A percentile compares a stretch with the other conserved stretches of the same genome.
phyloP scores from a whole-genome alignment of 2,329 filamentous ascomycete genomes.

The Alternaria novae-zelandiae region DNA sequence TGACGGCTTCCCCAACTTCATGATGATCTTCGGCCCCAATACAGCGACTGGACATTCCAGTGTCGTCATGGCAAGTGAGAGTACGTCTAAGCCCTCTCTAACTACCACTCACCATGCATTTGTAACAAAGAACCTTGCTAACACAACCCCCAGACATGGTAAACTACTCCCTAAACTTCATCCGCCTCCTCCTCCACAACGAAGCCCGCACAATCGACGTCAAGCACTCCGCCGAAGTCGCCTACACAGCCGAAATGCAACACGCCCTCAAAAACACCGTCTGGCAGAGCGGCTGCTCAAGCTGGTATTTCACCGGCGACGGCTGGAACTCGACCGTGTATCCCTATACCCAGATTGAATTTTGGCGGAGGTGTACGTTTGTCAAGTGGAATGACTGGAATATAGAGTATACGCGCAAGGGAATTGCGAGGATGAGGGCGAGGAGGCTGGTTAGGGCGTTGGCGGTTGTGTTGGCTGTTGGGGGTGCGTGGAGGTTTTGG shows the following conservation, averaged over 20 bases:
- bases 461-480: constrained; percentile 23
- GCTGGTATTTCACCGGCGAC: constrained; percentile 77
- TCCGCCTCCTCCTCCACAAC: constrained; percentile 78
- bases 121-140: background rate
- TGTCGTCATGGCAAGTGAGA: constrained; percentile 66
- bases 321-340: constrained; percentile 79
- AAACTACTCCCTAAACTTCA: constrained; percentile 65
- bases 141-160: constrained; percentile 53
- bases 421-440: constrained; percentile 44
- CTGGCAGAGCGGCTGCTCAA: constrained; percentile 58
- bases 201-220: constrained; percentile 88
- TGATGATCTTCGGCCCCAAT: constrained; percentile 69
- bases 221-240: constrained; percentile 79
- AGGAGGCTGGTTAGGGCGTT: constrained; percentile 24
- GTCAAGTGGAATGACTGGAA: constrained; percentile 63
- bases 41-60: constrained; percentile 67
- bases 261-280: constrained; percentile 58
- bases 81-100: constrained; percentile 1
- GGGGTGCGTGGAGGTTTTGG: constrained; percentile 33
- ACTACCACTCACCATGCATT: background rate
- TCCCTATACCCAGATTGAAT: constrained; percentile 58
- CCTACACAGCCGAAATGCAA: constrained; percentile 53
- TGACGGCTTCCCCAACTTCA: constrained; percentile 67
- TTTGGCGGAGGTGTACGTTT: constrained; percentile 58
- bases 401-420: constrained; percentile 58